Evolutionary conservation across 2,329 filamentous ascomycete species (phyloP).

Genomic region (Aspergillus floridensis): DNA sequence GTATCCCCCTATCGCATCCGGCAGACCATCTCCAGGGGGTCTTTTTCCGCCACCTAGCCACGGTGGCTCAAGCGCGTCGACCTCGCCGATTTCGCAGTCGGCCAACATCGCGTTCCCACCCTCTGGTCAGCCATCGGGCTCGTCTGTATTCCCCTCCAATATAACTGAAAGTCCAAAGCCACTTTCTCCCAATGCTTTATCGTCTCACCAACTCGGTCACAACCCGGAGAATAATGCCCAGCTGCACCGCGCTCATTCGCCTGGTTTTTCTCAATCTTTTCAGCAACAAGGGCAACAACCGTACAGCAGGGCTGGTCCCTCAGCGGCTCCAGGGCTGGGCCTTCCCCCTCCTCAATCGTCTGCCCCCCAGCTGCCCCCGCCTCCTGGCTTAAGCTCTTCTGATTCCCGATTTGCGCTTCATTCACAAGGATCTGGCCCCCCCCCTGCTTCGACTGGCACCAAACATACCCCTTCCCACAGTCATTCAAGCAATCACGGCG

Average conservation of each 20-base stretch:
- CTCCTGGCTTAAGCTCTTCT: conserved; percentile 42
- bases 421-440: conserved; percentile 34
- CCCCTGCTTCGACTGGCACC: conserved; percentile 31
- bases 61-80: conserved; percentile 54
- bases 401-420: conserved; percentile 46
- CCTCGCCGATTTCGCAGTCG: conserved; percentile 51
- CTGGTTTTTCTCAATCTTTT: conserved; percentile 42
- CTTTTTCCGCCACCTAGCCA: conserved; percentile 62
- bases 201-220: conserved; percentile 39
- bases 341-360: conserved; percentile 40
- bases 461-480: conserved; percentile 38
- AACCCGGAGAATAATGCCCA: conserved; percentile 34
- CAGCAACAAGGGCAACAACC: conserved; percentile 39
- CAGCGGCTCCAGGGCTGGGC: conserved; percentile 26
- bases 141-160: conserved; percentile 66
- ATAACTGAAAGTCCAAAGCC: conserved; percentile 89
- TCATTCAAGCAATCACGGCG: conserved; percentile 35
- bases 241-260: conserved; percentile 44
- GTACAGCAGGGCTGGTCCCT: conserved; percentile 26
- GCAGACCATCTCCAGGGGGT: conserved; percentile 51
- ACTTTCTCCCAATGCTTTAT: conserved; percentile 51
- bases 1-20: conserved; percentile 68
- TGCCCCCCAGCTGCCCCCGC: conserved; percentile 44
- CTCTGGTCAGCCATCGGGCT: conserved; percentile 41
- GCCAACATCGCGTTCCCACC: conserved; percentile 41